A percentile compares a stretch with the other conserved stretches of the same genome.
Conservation (phyloP, 2,329 filamentous ascomycete species). For the Phialophora tarda region DNA sequence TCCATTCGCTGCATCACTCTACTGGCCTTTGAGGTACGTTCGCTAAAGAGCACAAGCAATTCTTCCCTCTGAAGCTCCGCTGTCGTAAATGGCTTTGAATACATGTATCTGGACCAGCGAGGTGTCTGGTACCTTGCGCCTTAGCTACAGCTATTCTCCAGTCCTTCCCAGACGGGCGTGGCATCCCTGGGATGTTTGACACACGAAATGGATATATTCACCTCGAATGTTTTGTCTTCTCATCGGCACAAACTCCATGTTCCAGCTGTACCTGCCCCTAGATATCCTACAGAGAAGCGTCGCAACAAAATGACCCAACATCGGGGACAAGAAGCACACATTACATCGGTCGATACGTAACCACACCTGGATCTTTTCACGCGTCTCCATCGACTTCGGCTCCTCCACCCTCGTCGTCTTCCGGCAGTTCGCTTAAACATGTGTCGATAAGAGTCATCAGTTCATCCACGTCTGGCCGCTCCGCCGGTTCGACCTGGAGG, state of each 20-base stretch:
- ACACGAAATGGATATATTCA: neutral
- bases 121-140: too few relatives aligned
- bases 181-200: neutral
- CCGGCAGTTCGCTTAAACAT: constrained; percentile 58
- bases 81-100: neutral
- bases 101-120: neutral
- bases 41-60: neutral
- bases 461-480: constrained; percentile 85
- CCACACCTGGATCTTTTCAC: constrained; percentile 2
- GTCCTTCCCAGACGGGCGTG: too few relatives aligned
- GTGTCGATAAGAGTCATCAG: constrained; percentile 78
- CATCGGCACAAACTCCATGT: constrained; percentile 1
- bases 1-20: neutral
- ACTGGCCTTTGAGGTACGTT: too few relatives aligned
- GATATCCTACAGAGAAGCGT: constrained; percentile 7
- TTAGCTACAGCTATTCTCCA: too few relatives aligned
- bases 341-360: neutral
- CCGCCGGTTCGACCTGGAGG: constrained; percentile 81
- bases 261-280: neutral
- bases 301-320: neutral
- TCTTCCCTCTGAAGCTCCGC: neutral
- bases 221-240: neutral
- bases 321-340: neutral
- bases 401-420: constrained; percentile 31
- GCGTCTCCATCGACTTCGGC: constrained; percentile 17